A percentile compares a stretch with the other conserved stretches of the same genome.
These are phyloP conservation scores for Metschnikowia lachancei DNA, from an alignment of 805 yeast species.

Conservation along the genomic window DNA sequence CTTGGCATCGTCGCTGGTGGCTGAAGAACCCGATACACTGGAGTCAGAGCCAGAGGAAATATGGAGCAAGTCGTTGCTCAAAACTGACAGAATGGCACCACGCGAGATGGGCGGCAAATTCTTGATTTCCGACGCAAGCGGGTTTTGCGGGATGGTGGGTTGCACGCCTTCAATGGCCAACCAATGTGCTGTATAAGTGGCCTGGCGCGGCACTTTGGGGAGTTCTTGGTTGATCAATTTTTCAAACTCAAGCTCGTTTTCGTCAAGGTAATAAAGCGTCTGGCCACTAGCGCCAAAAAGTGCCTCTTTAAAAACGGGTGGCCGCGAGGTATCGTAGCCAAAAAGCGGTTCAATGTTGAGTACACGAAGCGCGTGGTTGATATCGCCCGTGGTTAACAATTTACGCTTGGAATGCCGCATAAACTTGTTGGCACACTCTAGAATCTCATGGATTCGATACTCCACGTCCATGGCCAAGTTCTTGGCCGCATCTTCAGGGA, in stretches of 20 bases:
- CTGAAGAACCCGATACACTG: not conserved
- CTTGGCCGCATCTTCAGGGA: slow-evolving; percentile 90
- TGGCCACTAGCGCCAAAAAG: slow-evolving; percentile 84
- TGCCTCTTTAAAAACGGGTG: slow-evolving; percentile 81
- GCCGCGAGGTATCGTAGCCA: slow-evolving; percentile 74
- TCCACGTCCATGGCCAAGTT: slow-evolving; percentile 99
- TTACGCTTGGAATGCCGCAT: slow-evolving; percentile 92
- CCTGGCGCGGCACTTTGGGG: slow-evolving; percentile 90
- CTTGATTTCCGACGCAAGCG: slow-evolving; percentile 74
- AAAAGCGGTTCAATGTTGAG: slow-evolving; percentile 92
- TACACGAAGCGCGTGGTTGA: slow-evolving; percentile 75
- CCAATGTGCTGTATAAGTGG: slow-evolving; percentile 96
- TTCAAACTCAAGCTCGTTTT: slow-evolving; percentile 90
- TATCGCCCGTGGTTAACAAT: slow-evolving; percentile 74
- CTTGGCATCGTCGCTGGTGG: slow-evolving; percentile 40
- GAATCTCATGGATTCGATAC: slow-evolving; percentile 89
- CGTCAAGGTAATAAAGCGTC: slow-evolving; percentile 88
- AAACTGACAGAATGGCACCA: slow-evolving; percentile 66
- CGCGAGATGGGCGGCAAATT: slow-evolving; percentile 72
- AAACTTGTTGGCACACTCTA: slow-evolving; percentile 93
- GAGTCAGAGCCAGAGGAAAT: not conserved
- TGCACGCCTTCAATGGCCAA: slow-evolving; percentile 98
- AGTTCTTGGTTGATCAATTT: slow-evolving; percentile 88
- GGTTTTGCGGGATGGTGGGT: slow-evolving; percentile 96
- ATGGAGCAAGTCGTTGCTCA: slow-evolving; percentile 38